Conservation (phyloP, 129 eudicot genomes). For the Daucus carota region DNA sequence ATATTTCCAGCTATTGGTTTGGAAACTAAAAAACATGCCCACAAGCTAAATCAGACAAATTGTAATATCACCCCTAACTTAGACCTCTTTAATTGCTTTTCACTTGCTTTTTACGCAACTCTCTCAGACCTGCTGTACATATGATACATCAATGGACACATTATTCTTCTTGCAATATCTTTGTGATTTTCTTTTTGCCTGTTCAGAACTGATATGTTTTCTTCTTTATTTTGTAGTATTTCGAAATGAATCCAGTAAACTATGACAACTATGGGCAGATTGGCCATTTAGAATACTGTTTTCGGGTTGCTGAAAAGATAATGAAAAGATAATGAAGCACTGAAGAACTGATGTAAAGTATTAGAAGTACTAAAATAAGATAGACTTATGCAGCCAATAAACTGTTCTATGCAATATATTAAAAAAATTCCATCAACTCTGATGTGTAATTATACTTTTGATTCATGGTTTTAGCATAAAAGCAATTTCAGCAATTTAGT, state of each 20-base stretch:
- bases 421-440: no score
- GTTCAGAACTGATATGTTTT: background rate
- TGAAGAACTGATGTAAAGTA: background rate
- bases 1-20: no score
- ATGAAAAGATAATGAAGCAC: no score
- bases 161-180: background rate
- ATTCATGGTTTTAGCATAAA: no score
- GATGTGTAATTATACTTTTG: no score
- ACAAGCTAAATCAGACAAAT: no score
- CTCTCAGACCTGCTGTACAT: background rate
- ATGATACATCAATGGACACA: slow-evolving; percentile 1
- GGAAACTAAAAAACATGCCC: no score
- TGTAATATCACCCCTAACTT: background rate
- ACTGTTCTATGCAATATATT: background rate
- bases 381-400: background rate
- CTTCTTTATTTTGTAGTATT: slow-evolving; percentile 41
- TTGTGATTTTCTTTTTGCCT: background rate
- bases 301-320: no score
- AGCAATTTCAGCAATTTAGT: no score
- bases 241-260: slow-evolving; percentile 78
- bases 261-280: slow-evolving; percentile 70
- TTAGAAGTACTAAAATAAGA: background rate
- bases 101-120: background rate
- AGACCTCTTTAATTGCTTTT: background rate
- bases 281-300: slow-evolving; percentile 89